These are phyloP conservation scores for Venturia pyrina DNA, from an alignment of 2,329 filamentous ascomycete genomes.

Conservation along the genomic window DNA sequence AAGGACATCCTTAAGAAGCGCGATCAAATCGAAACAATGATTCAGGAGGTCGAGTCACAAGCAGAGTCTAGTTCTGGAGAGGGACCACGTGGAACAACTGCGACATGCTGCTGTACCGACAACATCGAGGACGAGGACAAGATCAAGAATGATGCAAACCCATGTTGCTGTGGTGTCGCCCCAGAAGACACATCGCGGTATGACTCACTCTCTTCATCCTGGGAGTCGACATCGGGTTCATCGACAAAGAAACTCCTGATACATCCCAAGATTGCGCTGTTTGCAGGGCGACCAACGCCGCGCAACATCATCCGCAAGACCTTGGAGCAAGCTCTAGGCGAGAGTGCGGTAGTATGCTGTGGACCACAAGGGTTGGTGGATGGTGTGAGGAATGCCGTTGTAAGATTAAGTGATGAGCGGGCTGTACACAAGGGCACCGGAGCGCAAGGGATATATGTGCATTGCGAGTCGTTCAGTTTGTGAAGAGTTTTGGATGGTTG, in stretches of 20 bases:
- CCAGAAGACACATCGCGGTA: background rate
- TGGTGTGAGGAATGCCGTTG: constrained; percentile 46
- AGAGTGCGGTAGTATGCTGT: constrained; percentile 54
- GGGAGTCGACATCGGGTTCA: background rate
- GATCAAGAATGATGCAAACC: constrained; percentile 12
- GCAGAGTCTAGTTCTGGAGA: constrained; percentile 13
- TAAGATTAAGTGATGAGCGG: constrained; percentile 50
- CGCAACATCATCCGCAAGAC: constrained; percentile 42
- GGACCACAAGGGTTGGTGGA: constrained; percentile 46
- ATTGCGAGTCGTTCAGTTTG: constrained; percentile 45
- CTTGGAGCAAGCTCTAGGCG: constrained; percentile 49
- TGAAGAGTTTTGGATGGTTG: background rate
- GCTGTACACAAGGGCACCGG: constrained; percentile 59
- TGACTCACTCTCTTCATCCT: background rate
- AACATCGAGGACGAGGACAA: constrained; percentile 34
- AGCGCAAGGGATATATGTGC: constrained; percentile 53
- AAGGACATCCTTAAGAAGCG: constrained; percentile 13
- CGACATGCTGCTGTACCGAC: constrained; percentile 40
- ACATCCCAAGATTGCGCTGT: constrained; percentile 26
- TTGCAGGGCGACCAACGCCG: constrained; percentile 43
- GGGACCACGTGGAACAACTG: constrained; percentile 17
- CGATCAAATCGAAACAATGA: constrained; percentile 19
- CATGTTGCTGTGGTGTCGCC: constrained; percentile 8
- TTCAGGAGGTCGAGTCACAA: constrained; percentile 18
- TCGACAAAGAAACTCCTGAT: constrained; percentile 15